Evolutionary conservation across 352 stramenopile species (phyloP).

Genomic region (Globisporangium paroecandrum): DNA sequence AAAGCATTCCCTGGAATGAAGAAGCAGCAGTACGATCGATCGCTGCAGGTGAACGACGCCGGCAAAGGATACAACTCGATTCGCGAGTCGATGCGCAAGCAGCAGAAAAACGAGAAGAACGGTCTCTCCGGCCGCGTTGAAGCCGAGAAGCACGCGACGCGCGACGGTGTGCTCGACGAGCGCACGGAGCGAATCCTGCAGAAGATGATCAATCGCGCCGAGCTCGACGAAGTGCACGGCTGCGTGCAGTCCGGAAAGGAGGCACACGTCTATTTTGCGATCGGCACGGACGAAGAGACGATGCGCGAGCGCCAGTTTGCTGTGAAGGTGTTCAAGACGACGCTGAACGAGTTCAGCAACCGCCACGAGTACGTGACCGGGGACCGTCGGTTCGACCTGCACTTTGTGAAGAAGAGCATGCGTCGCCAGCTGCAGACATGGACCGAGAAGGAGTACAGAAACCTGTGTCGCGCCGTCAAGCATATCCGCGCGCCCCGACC

Average conservation of each 20-base stretch:
- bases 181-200: conserved; percentile 66
- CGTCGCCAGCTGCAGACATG: conserved; percentile 67
- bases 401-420: conserved; percentile 70
- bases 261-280: conserved; percentile 73
- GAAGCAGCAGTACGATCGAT: conserved; percentile 36
- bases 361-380: conserved; percentile 81
- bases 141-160: conserved; percentile 48
- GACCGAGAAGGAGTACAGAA: conserved; percentile 75
- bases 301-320: conserved; percentile 32
- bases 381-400: conserved; percentile 69
- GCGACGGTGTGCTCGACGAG: conserved; percentile 74
- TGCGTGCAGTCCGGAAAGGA: conserved; percentile 82
- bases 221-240: conserved; percentile 69
- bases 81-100: conserved; percentile 45
- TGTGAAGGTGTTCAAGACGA: conserved; percentile 86
- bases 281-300: conserved; percentile 47
- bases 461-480: conserved; percentile 51
- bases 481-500: conserved; percentile 45
- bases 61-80: conserved; percentile 55
- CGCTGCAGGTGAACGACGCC: conserved; percentile 23
- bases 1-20: conserved; percentile 21
- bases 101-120: conserved; percentile 59
- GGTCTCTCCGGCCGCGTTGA: conserved; percentile 49
- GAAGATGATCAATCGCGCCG: conserved; percentile 70
- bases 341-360: conserved; percentile 79